Conservation (phyloP, 164 flowering plant species). For the Macadamia tetraphylla region DNA sequence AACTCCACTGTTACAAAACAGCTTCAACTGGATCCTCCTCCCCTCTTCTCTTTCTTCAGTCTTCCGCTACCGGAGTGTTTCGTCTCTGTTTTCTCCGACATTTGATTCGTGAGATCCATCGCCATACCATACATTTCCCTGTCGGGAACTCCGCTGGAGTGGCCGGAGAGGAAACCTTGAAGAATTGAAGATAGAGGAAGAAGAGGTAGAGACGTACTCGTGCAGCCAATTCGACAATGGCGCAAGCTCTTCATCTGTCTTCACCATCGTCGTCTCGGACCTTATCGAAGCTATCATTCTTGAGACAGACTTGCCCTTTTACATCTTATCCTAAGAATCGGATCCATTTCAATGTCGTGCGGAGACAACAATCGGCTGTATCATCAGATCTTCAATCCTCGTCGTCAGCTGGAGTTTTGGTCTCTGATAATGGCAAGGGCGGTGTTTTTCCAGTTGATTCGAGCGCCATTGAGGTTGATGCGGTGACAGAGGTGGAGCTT, state of each 20-base stretch:
- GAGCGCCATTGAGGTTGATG: slow-evolving; percentile 28
- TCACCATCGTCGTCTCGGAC: slow-evolving; percentile 6
- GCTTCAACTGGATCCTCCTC: no score
- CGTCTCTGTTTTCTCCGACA: no score
- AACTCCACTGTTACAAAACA: no score
- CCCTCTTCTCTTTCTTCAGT: no score
- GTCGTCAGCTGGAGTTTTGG: slow-evolving; percentile 4
- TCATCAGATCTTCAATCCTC: slow-evolving; percentile 16
- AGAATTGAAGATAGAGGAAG: no score
- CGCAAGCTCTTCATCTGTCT: slow-evolving; percentile 26
- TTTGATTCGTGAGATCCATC: not conserved
- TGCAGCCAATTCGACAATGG: slow-evolving; percentile 9
- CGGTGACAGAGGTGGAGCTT: slow-evolving; percentile 31
- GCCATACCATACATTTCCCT: not conserved
- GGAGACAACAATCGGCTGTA: slow-evolving; percentile 15
- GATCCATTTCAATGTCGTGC: not conserved
- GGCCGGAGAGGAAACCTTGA: no score
- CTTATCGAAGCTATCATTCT: slow-evolving; percentile 10
- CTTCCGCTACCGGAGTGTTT: no score
- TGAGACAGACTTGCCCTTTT: not conserved
- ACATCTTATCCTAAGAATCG: not conserved
- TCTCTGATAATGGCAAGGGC: slow-evolving; percentile 18
- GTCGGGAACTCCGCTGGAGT: no score
- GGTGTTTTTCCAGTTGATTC: slow-evolving; percentile 6
- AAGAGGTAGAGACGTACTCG: not conserved